phyloP scores from a whole-genome alignment of 345 rosid genomes.

The Citrus trifoliata region DNA sequence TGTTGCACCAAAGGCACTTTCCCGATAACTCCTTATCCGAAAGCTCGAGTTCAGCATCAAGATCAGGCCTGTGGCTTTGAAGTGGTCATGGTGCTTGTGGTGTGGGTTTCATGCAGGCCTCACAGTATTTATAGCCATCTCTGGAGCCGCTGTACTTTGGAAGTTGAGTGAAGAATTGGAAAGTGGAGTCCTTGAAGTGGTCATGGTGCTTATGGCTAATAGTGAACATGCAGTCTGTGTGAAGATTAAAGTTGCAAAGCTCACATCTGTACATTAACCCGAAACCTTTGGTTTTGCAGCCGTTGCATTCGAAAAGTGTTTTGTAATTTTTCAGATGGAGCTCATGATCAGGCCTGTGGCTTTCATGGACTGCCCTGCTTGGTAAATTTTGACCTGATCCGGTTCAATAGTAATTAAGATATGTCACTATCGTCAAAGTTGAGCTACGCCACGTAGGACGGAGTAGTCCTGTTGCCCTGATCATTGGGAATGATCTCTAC shows the following conservation, averaged over 20 bases:
- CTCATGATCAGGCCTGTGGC: background rate
- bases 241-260: background rate
- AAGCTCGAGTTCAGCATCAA: background rate
- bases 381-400: background rate
- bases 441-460: conserved; percentile 41
- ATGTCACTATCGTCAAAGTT: no score
- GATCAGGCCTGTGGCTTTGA: no score
- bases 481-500: conserved; percentile 55
- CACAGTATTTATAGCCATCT: background rate
- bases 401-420: no score
- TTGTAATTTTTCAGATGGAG: background rate
- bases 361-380: background rate
- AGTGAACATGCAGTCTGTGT: background rate
- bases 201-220: background rate
- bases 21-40: background rate
- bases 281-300: background rate
- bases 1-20: background rate
- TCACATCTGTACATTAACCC: conserved; percentile 2
- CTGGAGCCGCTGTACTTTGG: background rate
- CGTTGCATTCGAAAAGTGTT: background rate
- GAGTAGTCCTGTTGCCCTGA: conserved; percentile 48
- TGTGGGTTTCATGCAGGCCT: background rate
- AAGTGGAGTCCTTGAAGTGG: background rate
- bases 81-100: no score
- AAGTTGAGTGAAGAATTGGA: background rate